Percentiles rank a stretch among this genome's conserved stretches.
Conservation (phyloP, 345 rosid genomes). For the Populus pruinosa region DNA sequence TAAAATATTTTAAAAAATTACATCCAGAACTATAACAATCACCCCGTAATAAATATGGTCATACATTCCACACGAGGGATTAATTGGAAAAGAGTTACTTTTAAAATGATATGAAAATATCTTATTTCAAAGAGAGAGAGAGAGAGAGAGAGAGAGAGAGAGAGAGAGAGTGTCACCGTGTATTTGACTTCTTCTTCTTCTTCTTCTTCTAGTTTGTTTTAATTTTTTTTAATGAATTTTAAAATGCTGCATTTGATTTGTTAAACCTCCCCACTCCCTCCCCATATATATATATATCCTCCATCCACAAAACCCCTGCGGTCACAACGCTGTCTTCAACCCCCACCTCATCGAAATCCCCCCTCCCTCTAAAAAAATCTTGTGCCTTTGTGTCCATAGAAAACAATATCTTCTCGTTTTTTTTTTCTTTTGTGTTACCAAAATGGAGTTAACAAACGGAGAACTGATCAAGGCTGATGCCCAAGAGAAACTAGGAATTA, state of each 20-base stretch:
- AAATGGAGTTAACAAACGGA: conserved; percentile 6
- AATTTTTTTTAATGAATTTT: not conserved
- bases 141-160: too few relatives aligned
- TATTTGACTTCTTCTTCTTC: conserved; percentile 25
- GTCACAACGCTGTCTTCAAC: not conserved
- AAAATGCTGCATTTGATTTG: not conserved
- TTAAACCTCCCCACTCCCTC: not conserved
- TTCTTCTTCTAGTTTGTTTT: not conserved
- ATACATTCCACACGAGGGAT: too few relatives aligned
- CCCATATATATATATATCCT: not conserved
- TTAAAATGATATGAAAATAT: too few relatives aligned
- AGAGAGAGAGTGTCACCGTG: not conserved
- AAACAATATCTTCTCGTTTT: not conserved
- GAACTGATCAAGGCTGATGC: not conserved
- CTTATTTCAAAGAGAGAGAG: too few relatives aligned
- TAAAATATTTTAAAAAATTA: too few relatives aligned
- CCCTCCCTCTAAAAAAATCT: not conserved
- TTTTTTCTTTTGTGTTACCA: not conserved
- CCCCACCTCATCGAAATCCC: not conserved
- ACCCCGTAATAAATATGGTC: too few relatives aligned
- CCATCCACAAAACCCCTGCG: conserved; percentile 22
- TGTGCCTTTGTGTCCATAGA: not conserved
- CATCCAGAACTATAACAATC: too few relatives aligned
- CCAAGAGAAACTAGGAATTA: not conserved
- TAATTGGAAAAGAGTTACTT: too few relatives aligned